Conservation (phyloP, 2,329 filamentous ascomycete genomes). For the Elsinoe fawcettii region DNA sequence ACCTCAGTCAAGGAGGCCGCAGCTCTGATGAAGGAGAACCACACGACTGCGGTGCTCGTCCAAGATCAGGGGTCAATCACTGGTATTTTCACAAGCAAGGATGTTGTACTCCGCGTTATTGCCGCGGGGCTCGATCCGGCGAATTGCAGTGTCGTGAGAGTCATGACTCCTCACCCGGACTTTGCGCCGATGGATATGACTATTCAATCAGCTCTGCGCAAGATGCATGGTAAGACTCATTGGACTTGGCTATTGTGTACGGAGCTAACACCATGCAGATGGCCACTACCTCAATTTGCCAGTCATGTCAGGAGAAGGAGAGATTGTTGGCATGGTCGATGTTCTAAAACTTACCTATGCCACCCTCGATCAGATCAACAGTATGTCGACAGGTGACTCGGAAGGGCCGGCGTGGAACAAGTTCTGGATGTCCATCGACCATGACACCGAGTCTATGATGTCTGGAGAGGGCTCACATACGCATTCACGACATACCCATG, state of each 20-base stretch:
- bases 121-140: constrained; percentile 88
- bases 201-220: constrained; percentile 92
- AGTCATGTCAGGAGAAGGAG: constrained; percentile 90
- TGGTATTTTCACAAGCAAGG: constrained; percentile 98
- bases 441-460: constrained; percentile 92
- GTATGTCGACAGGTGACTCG: constrained; percentile 78
- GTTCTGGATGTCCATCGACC: constrained; percentile 94
- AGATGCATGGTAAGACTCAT: constrained; percentile 84
- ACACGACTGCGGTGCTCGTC: constrained; percentile 91
- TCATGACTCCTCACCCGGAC: constrained; percentile 98
- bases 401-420: constrained; percentile 99
- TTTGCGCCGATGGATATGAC: constrained; percentile 99
- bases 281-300: constrained; percentile 97
- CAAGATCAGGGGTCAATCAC: constrained; percentile 97
- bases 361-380: constrained; percentile 89
- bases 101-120: constrained; percentile 95
- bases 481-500: constrained; percentile 64
- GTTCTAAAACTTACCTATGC: constrained; percentile 97
- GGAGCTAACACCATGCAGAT: constrained; percentile 48
- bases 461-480: constrained; percentile 63
- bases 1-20: constrained; percentile 96
- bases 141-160: constrained; percentile 93
- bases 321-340: constrained; percentile 99
- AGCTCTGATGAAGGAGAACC: constrained; percentile 95
- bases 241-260: neutral